phyloP scores from a whole-genome alignment of 305 asterid species.

The Salvia sclarea region DNA sequence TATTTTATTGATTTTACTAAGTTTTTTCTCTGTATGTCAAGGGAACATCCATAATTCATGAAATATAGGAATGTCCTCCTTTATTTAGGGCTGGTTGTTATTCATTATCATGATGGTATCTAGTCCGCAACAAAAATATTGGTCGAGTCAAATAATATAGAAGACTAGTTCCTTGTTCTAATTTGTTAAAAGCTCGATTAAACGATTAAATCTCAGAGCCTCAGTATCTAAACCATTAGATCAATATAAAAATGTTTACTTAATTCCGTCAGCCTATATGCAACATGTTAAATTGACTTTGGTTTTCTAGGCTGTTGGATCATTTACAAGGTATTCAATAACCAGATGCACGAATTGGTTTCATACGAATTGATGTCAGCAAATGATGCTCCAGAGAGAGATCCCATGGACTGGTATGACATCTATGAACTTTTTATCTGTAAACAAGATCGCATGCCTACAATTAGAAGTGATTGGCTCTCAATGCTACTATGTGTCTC shows the following conservation, averaged over 20 bases:
- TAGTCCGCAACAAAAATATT: neutral
- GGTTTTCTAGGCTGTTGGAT: constrained; percentile 83
- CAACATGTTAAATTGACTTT: constrained; percentile 27
- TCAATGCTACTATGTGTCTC: constrained; percentile 11
- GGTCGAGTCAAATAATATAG: neutral
- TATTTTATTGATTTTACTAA: constrained; percentile 8
- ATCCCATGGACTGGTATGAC: constrained; percentile 91
- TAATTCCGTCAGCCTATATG: constrained; percentile 15
- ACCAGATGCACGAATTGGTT: constrained; percentile 61
- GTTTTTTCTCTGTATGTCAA: neutral
- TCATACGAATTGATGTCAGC: constrained; percentile 94
- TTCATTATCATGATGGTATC: constrained; percentile 5
- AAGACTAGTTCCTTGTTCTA: neutral
- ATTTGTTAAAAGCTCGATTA: neutral
- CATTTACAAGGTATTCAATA: constrained; percentile 56
- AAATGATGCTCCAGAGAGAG: constrained; percentile 94
- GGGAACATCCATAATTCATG: constrained; percentile 11
- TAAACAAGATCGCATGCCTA: neutral
- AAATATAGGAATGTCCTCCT: neutral
- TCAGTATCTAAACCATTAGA: neutral
- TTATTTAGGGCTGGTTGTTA: constrained; percentile 4
- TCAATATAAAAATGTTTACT: neutral
- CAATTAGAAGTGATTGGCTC: neutral
- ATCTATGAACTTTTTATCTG: constrained; percentile 15
- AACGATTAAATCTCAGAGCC: neutral